These are phyloP conservation scores for Pachyrhizus erosus DNA, from an alignment of 306 rosid species.

Conservation along the genomic window DNA sequence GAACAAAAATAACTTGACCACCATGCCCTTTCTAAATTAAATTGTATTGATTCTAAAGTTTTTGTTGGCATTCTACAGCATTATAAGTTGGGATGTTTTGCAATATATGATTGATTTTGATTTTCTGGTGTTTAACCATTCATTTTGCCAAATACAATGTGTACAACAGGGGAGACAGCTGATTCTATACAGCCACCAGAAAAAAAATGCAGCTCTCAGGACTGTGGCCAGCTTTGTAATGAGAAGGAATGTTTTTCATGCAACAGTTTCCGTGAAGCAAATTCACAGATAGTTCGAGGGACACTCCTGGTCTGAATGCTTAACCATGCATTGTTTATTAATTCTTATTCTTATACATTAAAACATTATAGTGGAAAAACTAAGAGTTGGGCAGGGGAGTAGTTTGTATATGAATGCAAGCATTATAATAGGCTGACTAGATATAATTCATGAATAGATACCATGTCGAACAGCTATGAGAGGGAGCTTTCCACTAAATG, in stretches of 20 bases:
- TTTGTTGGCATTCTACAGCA: neutral
- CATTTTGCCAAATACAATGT: constrained; percentile 33
- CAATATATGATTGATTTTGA: constrained; percentile 20
- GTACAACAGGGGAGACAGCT: constrained; percentile 80
- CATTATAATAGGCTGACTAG: constrained; percentile 32
- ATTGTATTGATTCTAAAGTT: constrained; percentile 8
- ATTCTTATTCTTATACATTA: constrained; percentile 14
- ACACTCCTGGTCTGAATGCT: constrained; percentile 73
- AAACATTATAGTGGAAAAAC: neutral
- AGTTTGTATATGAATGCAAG: neutral
- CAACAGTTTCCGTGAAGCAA: constrained; percentile 74
- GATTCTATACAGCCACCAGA: constrained; percentile 75
- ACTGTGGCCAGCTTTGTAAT: constrained; percentile 59
- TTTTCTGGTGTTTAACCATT: constrained; percentile 26
- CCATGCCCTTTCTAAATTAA: neutral
- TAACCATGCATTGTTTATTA: neutral
- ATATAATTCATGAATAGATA: constrained; percentile 62
- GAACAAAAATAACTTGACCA: constrained; percentile 13
- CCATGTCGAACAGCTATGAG: constrained; percentile 96
- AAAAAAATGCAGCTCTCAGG: constrained; percentile 67
- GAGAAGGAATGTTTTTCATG: constrained; percentile 78
- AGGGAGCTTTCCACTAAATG: constrained; percentile 93
- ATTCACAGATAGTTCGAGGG: constrained; percentile 78
- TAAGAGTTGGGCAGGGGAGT: neutral
- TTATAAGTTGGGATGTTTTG: neutral